Evolutionary conservation across 108 stramenopile genomes (phyloP).

Genomic region (Fragilaria radians): DNA sequence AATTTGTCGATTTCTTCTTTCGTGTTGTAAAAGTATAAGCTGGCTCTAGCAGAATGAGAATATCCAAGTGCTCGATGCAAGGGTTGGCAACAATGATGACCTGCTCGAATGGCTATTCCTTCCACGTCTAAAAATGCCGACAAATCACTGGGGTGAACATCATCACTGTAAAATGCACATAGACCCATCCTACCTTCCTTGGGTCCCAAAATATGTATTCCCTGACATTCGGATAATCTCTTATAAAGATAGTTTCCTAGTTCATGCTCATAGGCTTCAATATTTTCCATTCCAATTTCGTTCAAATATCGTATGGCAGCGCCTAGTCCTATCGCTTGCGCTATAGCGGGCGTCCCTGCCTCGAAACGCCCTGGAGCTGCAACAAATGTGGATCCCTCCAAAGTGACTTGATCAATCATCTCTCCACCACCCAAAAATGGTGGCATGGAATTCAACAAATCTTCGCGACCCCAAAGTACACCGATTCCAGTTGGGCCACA

Average conservation of each 20-base stretch:
- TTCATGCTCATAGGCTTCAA: conserved; percentile 82
- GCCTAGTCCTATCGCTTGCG: conserved; percentile 90
- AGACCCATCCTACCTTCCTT: conserved; percentile 68
- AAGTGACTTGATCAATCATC: conserved; percentile 91
- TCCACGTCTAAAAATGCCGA: conserved; percentile 94
- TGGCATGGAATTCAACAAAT: conserved; percentile 75
- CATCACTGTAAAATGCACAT: conserved; percentile 76
- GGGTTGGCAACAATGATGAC: conserved; percentile 98
- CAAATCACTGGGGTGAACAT: conserved; percentile 90
- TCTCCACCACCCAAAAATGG: conserved; percentile 94
- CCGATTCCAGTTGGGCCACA: conserved; percentile 98
- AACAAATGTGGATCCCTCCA: conserved; percentile 84
- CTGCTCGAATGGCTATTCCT: conserved; percentile 91
- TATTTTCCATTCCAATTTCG: conserved; percentile 76
- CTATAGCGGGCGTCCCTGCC: conserved; percentile 95
- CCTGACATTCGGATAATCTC: conserved; percentile 57
- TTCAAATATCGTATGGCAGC: conserved; percentile 85
- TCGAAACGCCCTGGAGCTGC: conserved; percentile 88
- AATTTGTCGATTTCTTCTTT: conserved; percentile 84
- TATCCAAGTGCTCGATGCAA: conserved; percentile 84
- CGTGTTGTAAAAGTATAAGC: conserved; percentile 86
- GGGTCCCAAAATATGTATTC: conserved; percentile 80
- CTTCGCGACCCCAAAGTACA: conserved; percentile 83
- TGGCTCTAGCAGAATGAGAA: conserved; percentile 80
- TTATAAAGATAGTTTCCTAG: conserved; percentile 71